phyloP scores from a whole-genome alignment of 2,329 filamentous ascomycete species.

The Septoria linicola region DNA sequence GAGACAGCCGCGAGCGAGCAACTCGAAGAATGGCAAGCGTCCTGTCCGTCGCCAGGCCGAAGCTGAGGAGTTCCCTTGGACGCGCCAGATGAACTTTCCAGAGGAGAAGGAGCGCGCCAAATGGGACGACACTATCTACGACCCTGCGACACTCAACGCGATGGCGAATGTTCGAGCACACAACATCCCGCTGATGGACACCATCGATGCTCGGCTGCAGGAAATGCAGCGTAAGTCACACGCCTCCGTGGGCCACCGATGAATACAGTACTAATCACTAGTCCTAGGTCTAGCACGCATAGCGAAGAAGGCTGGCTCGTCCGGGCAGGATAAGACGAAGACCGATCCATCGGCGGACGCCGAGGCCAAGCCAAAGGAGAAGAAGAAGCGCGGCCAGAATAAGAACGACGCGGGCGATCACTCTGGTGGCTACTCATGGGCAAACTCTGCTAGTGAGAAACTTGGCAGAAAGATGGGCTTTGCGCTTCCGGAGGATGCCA shows the following conservation, averaged over 20 bases:
- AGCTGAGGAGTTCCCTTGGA: slow-evolving; percentile 36
- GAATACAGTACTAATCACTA: slow-evolving; percentile 11
- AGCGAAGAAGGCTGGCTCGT: slow-evolving; percentile 19
- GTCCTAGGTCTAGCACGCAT: slow-evolving; percentile 26
- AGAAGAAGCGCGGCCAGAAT: slow-evolving; percentile 21
- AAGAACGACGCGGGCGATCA: slow-evolving; percentile 30
- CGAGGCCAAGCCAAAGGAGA: slow-evolving; percentile 27
- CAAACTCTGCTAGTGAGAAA: slow-evolving; percentile 21
- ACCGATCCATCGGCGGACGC: slow-evolving; percentile 18
- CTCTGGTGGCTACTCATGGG: slow-evolving; percentile 35
- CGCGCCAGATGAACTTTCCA: slow-evolving; percentile 33
- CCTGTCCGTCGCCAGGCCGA: slow-evolving; percentile 29
- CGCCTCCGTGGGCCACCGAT: background rate
- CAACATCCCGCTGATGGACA: slow-evolving; percentile 31
- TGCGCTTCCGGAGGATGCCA: slow-evolving; percentile 30
- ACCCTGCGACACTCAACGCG: slow-evolving; percentile 26
- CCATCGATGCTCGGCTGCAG: slow-evolving; percentile 30
- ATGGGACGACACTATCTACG: slow-evolving; percentile 37
- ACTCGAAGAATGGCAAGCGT: slow-evolving; percentile 23
- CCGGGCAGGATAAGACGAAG: slow-evolving; percentile 9
- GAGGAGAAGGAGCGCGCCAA: slow-evolving; percentile 26
- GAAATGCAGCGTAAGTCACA: slow-evolving; percentile 33
- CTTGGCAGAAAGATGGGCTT: slow-evolving; percentile 20
- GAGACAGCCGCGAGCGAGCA: background rate
- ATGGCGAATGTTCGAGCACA: slow-evolving; percentile 30